phyloP scores from a whole-genome alignment of 2,329 filamentous ascomycete genomes.

The Sporothrix pseudoabietina region DNA sequence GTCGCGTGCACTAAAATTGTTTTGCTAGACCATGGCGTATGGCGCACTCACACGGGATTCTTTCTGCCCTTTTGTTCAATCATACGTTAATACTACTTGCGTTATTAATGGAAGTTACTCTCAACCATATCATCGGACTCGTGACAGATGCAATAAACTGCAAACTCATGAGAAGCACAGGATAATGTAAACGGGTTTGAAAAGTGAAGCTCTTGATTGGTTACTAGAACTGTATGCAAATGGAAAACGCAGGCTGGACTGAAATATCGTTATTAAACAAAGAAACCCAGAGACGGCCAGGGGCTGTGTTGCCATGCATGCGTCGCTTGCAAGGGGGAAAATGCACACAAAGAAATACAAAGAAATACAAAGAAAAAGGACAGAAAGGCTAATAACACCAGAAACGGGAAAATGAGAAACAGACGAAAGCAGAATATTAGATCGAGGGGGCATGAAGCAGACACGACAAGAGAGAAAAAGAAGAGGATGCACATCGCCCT shows the following conservation, averaged over 20 bases:
- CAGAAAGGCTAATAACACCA: neutral
- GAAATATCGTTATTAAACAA: neutral
- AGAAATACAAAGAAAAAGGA: neutral
- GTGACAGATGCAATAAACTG: neutral
- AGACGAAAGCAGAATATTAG: neutral
- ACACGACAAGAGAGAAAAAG: constrained; percentile 20
- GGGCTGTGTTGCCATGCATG: neutral
- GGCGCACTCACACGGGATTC: neutral
- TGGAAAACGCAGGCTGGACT: neutral
- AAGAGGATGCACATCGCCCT: neutral
- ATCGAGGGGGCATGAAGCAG: neutral
- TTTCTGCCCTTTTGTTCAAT: neutral
- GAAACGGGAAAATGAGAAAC: neutral
- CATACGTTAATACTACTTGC: neutral
- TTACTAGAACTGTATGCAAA: neutral
- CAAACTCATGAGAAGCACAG: neutral
- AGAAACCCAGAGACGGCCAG: neutral
- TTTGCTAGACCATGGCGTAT: constrained; percentile 18
- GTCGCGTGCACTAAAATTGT: neutral
- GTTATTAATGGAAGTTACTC: neutral
- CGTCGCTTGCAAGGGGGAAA: neutral
- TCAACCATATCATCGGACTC: neutral
- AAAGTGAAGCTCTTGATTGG: neutral
- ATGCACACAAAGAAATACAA: constrained; percentile 8
- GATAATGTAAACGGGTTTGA: neutral